Percentiles rank a stretch among this genome's conserved stretches.
phyloP scores from a whole-genome alignment of 2,329 filamentous ascomycete genomes.

The Trichoderma semiorbis region DNA sequence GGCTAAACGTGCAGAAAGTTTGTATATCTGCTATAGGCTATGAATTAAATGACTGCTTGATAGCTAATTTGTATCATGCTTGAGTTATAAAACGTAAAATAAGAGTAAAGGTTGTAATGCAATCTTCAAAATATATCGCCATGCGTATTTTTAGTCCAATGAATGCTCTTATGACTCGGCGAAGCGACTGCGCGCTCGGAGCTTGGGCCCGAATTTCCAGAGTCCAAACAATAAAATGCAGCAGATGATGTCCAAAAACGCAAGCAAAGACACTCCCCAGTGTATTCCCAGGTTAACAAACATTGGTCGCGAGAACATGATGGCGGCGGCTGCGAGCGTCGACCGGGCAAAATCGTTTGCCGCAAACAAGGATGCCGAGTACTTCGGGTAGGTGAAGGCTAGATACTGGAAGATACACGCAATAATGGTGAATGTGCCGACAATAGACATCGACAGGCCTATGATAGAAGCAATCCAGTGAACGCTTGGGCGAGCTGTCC shows the following conservation, averaged over 20 bases:
- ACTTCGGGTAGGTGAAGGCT: not conserved
- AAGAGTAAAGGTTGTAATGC: not conserved
- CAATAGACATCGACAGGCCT: not conserved
- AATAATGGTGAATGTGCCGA: not conserved
- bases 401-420: not conserved
- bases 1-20: not conserved
- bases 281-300: not conserved
- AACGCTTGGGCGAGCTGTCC: not conserved
- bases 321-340: not conserved
- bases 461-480: not conserved
- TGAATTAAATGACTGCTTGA: not conserved
- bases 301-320: conserved; percentile 1
- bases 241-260: not conserved
- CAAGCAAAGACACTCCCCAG: not conserved
- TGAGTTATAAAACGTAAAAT: not conserved
- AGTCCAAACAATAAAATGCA: not conserved
- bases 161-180: not conserved
- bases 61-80: not conserved
- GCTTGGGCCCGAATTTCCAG: not conserved
- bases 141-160: not conserved
- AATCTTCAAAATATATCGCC: not conserved
- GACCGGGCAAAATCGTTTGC: not conserved
- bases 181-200: not conserved
- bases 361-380: not conserved
- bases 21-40: not conserved